phyloP scores from a whole-genome alignment of 129 eudicot genomes.

The Dittrichia graveolens region DNA sequence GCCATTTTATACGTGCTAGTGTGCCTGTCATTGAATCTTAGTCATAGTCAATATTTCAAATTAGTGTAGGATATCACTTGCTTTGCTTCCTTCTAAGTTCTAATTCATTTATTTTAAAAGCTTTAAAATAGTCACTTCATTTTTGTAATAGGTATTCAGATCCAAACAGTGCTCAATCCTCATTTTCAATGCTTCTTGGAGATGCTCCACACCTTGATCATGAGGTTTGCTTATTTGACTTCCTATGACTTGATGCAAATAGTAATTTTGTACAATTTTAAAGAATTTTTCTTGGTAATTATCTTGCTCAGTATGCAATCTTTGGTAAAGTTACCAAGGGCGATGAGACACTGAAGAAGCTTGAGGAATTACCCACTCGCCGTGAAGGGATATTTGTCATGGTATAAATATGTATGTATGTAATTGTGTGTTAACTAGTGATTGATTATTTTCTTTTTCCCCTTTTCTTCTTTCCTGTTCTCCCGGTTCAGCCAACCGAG shows the following conservation, averaged over 20 bases:
- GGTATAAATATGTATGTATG: slow-evolving; percentile 47
- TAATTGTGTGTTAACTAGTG: not conserved
- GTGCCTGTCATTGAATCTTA: too few species aligned
- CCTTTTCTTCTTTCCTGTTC: not conserved
- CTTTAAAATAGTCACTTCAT: slow-evolving; percentile 15
- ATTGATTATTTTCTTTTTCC: slow-evolving; percentile 3
- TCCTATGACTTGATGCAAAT: not conserved
- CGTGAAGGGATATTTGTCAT: slow-evolving; percentile 98
- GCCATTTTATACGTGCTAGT: too few species aligned
- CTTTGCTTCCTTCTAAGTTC: slow-evolving; percentile 4
- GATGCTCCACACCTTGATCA: slow-evolving; percentile 99
- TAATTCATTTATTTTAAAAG: not conserved
- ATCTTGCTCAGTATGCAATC: slow-evolving; percentile 72
- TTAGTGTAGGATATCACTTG: not conserved
- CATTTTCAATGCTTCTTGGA: slow-evolving; percentile 98
- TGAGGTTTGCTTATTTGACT: slow-evolving; percentile 50
- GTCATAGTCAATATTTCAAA: not conserved
- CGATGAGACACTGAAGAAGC: slow-evolving; percentile 88
- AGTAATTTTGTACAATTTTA: not conserved
- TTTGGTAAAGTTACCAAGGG: slow-evolving; percentile 98
- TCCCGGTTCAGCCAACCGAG: slow-evolving; percentile 72
- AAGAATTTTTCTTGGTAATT: slow-evolving; percentile 14
- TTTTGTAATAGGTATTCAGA: slow-evolving; percentile 67
- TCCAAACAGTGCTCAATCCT: slow-evolving; percentile 93
- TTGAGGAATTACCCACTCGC: slow-evolving; percentile 94